A percentile compares a stretch with the other conserved stretches of the same genome.
Conservation (phyloP, 768 basidiomycete genomes). For the Tulasnella sp. region DNA sequence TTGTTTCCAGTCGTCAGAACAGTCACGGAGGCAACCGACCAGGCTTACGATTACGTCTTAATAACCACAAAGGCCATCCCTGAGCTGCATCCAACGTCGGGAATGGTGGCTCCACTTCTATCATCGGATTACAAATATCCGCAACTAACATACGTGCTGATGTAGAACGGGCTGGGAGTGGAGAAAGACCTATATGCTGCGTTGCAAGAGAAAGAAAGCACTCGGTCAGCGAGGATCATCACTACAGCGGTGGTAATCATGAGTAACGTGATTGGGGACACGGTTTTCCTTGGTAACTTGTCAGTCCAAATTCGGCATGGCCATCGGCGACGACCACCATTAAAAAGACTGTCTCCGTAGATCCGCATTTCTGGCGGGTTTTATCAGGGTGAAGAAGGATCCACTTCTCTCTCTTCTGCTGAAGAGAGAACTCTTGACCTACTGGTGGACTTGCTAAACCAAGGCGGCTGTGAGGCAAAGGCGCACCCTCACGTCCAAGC, state of each 20-base stretch:
- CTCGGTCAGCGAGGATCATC: background rate
- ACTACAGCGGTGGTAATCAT: background rate
- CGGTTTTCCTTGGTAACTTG: background rate
- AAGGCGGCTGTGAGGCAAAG: constrained; percentile 49
- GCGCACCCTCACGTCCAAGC: constrained; percentile 59
- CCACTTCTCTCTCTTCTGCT: background rate
- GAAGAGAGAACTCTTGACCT: background rate
- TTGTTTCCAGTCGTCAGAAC: constrained; percentile 53
- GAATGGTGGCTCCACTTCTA: constrained; percentile 56
- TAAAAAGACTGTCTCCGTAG: background rate
- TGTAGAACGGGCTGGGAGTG: constrained; percentile 71
- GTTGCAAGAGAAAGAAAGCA: constrained; percentile 41
- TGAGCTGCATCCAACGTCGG: constrained; percentile 56
- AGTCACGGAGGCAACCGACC: constrained; percentile 57
- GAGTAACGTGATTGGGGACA: constrained; percentile 7
- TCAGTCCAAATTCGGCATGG: background rate
- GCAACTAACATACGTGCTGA: constrained; percentile 58
- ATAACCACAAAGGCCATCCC: constrained; percentile 69
- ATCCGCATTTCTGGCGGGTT: background rate
- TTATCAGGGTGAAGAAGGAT: background rate
- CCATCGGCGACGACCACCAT: background rate
- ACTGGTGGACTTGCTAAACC: constrained; percentile 45
- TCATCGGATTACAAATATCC: constrained; percentile 44
- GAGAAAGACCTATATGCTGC: constrained; percentile 63
- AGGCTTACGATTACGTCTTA: constrained; percentile 60